Base-by-base conservation (phyloP, 2,329 filamentous ascomycete genomes). In the Teratosphaeria epicoccoides region DNA sequence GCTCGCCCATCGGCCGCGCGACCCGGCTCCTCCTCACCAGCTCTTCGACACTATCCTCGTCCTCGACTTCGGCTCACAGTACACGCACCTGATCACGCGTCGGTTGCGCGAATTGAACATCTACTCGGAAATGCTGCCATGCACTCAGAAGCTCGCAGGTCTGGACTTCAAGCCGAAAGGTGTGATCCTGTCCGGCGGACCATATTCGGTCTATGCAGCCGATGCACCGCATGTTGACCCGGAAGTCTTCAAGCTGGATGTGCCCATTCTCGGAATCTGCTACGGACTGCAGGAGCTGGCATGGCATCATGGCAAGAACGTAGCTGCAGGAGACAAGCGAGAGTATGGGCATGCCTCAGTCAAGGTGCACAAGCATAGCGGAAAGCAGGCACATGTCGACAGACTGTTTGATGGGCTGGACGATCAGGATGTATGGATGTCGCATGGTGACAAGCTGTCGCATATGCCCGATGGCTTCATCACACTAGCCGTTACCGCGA, bases 51-150 rank as follows among this genome's bases (percentile, higher is more conserved):
- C 84, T 58, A 84, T 88, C 61, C 73, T 88, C 58, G 81, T 84
- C 57, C 73, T 87, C 61, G 84, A 87, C 69, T 87, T 87, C 66
- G 84, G 79, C 58, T 84, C 79, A 23, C 84, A 87, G 70, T 85
- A 83, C 63, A 83, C 81, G 40, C 85, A 89, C 68, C 74, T 90
- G 37, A 88, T 90, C 64, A 82, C 82, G 9, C 77, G 87, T 50
- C 81, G 87, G 28, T 77, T 94, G 24, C 80, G 88, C 60, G 81
- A 85, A 61, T 78, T 94, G 70, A 85, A 84, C 73, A 79, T 94
- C 68, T 95, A 87, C 75, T 82, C 82, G 55, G 89, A 95, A 73
- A 85, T 95, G 83, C 81, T 94, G 43, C 87, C 87, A 22, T 95
- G 89, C 71, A 94, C 85, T 45, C 83, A 85, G 63, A 91, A 91